Evolutionary conservation across 768 basidiomycete genomes (phyloP), one percentile per base, ranked within the genome.

Genomic region (Roridomyces roridus): DNA sequence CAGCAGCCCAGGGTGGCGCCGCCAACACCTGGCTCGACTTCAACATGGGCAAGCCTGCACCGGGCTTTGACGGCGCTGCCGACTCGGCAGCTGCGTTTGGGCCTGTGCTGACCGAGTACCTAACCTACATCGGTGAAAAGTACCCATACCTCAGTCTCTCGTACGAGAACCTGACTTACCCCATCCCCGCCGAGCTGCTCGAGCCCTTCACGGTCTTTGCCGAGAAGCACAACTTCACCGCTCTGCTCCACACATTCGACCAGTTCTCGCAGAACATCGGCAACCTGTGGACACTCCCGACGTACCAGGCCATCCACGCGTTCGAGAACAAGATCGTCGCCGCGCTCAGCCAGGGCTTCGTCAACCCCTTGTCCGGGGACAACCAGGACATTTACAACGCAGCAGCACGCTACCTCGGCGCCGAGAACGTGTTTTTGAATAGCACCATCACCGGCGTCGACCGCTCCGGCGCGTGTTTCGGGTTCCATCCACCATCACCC

Each of bases 121-220:
- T 20, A 14, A 29, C 49, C 25, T 51, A 51, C 49, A 29, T 42
- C 35, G 31, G 31, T 29, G 26, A 26, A 14, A 51, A 29, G 20
- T 51, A 51, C 31, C 50, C 50, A 25, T 51, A 43, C 26, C 50
- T 51, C 50, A 51, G 29, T 8, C 50, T 51, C 41, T 51, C 50
- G 41, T 51, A 51, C 50, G 50, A 51, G 28, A 51, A 51, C 29
- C 40, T 51, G 14, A 31, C 50, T 7, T 36, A 51, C 34, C 50
- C 50, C 6, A 6, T 51, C 28, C 50, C 50, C 17, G 21, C 17
- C 6, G 50, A 51, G 50, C 29, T 51, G 42, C 17, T 51, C 20
- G 41, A 51, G 24, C 50, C 50, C 11, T 51, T 51, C 17, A 51
- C 50, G 28, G 50, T 51, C 29, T 51, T 51, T 42, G 50, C 50